These are phyloP conservation scores for Sodiomyces alkalinus DNA, from an alignment of 2,329 filamentous ascomycete genomes.

Conservation along the genomic window DNA sequence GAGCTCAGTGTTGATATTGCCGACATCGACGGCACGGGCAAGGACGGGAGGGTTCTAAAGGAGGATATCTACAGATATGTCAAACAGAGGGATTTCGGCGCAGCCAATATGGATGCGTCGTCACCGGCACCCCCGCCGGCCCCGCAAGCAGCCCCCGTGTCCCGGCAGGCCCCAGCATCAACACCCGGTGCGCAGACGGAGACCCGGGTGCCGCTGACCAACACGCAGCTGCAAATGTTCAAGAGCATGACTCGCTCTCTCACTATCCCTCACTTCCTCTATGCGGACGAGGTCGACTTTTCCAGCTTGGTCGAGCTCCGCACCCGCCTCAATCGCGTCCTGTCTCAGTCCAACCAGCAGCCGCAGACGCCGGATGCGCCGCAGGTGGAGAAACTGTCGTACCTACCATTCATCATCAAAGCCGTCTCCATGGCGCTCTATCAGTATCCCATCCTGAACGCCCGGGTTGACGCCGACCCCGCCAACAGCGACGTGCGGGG, in stretches of 20 bases:
- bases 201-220: constrained; percentile 53
- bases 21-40: constrained; percentile 71
- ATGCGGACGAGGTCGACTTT: constrained; percentile 80
- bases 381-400: constrained; percentile 56
- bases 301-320: constrained; percentile 59
- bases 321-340: constrained; percentile 54
- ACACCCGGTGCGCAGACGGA: constrained; percentile 45
- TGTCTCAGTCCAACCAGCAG: constrained; percentile 32
- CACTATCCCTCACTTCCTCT: constrained; percentile 87
- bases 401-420: constrained; percentile 91
- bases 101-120: neutral
- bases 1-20: constrained; percentile 64
- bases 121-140: constrained; percentile 8
- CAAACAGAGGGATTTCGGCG: constrained; percentile 28
- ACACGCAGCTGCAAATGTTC: constrained; percentile 87
- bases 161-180: constrained; percentile 14
- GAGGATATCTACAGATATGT: constrained; percentile 73
- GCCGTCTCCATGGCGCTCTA: constrained; percentile 75
- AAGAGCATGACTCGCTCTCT: constrained; percentile 91
- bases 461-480: constrained; percentile 49
- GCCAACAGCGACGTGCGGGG: too few relatives aligned
- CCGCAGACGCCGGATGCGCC: constrained; percentile 14
- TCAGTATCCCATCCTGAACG: constrained; percentile 75
- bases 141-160: constrained; percentile 14
- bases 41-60: constrained; percentile 80